Base-by-base conservation (phyloP, 2,329 filamentous ascomycete genomes). In the Paecilomyces formosus region DNA sequence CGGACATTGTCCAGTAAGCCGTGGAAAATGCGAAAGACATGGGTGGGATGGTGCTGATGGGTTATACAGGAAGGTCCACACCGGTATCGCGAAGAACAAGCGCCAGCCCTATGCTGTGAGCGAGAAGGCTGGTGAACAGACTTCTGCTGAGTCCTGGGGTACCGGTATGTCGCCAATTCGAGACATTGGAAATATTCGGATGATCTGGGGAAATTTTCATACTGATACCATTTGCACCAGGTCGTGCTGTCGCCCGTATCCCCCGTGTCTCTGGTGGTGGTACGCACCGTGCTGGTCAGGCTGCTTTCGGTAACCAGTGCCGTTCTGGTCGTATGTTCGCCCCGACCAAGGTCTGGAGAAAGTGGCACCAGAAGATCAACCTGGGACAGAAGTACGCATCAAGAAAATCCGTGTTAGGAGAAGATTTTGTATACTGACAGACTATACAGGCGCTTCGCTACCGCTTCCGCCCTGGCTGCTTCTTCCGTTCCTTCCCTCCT, bases 281-380 rank as follows among this genome's bases (percentile, higher is more conserved):
- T 91, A 99, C 94, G 79, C 94, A 99, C 88, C 93, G 94, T 86
- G 94, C 94, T 77, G 94, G 94, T 85, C 94, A 99, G 86, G 94
- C 94, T 81, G 94, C 94, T 72, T 99, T 97, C 82, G 94, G 94
- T 91, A 99, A 99, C 90, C 92, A 93, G 92, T 99, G 94, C 85
- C 92, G 94, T 80, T 96, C 93, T 78, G 94, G 95, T 85, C 94
- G 94, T 84, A 99, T 99, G 94, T 99, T 99, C 84, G 94, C 94
- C 72, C 94, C 94, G 70, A 99, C 94, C 82, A 99, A 99, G 89
- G 89, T 96, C 84, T 99, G 94, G 95, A 87, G 94, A 80, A 97
- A 96, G 86, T 99, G 94, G 95, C 94, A 99, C 86, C 86, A 97
- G 85, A 97, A 97, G 92, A 87, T 99, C 87, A 96, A 96, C 87